Evolutionary conservation across 352 stramenopile genomes (phyloP), one percentile per base, ranked within the genome.

Genomic region (Phytophthora fragariaefolia): DNA sequence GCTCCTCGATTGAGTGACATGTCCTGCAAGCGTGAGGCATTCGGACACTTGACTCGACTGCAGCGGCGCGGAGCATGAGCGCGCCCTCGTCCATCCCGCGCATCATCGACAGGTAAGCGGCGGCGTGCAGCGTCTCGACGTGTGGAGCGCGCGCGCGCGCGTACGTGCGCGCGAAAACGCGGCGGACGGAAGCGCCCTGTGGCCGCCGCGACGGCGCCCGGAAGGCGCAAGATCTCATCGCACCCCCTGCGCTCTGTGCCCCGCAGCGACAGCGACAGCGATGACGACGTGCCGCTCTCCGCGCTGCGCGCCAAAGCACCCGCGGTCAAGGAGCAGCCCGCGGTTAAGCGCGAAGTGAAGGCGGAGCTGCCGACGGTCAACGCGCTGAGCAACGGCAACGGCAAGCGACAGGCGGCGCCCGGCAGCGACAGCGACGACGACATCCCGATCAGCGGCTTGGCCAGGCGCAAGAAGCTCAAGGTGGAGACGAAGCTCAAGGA

Each of bases 201-300:
- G 17, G 55, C 17, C 22, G 49, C 12, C 23, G 46, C 38, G 57
- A 61, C 3, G 22, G 0, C 18, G 48, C n/a, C n/a, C 3, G 34
- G 32, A 73, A 69, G 54, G 43, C 30, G 42, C 18, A 77, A 72
- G 59, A 73, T 72, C 71, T 81, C 49, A 78, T 59, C 10, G 7
- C n/a, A 36, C 56, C 28, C 4, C 22, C 12, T 57, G 42, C 17
- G 58, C 17, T 47, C 10, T 45, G 24, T 57, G 17, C 27, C 22
- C 24, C 22, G 22, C 43, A 89, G 82, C 61, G 82, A 87, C 53
- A 91, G 82, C 50, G 83, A 92, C 61, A 93, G 85, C 61, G 87
- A 94, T 61, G 85, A 93, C 65, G 83, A 95, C 61, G 57, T 94
- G 2, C 87, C 87, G 54, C 73, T 96, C 38, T 86, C 85, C n/a